Evolutionary conservation across 768 basidiomycete genomes (phyloP), one percentile per base, ranked within the genome.

Genomic region (Cystofilobasidium macerans): DNA sequence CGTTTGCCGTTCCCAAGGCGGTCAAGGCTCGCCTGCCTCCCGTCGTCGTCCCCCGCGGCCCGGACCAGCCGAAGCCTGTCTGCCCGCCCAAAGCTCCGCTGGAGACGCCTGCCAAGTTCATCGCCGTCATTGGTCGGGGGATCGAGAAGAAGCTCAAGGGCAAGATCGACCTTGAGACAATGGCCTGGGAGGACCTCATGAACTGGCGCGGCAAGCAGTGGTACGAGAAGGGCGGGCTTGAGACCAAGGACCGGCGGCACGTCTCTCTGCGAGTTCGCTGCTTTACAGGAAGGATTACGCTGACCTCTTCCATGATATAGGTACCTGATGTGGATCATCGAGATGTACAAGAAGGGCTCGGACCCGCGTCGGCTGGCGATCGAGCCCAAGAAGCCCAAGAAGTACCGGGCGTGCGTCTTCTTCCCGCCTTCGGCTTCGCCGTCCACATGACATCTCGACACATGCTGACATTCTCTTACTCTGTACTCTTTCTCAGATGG

Each of bases 311-410:
- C 14, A 35, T 32, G 16, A 57, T 58, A 64, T 47, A 90, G 89
- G 72, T 91, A 91, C 71, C 83, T 89, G 64, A 77, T 89, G 11
- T 89, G 88, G 89, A 84, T 84, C 70, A 84, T 88, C 84, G 83
- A 87, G 72, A 89, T 88, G 72, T 91, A 81, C 74, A 81, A 87
- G 30, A 78, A 78, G 61, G 84, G 82, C 1, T 71, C 78, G 32
- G 77, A 83, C 0, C 78, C 86, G 2, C 73, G 78, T 24, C 79
- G 81, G 12, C 87, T 88, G 73, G 84, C 85, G 8, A 82, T 87
- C 70, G 82, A 84, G 61, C 74, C 80, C 14, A 81, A 74, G 70
- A 82, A 86, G n/a, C 86, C 83, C 76, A 90, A 88, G 78, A 86
- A 81, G 69, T 80, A 86, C 72, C 80, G 89, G 78, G 88, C 88